A percentile compares a stretch with the other conserved stretches of the same genome.
phyloP scores from a whole-genome alignment of 2,329 filamentous ascomycete species.

The Trichoderma sp. region DNA sequence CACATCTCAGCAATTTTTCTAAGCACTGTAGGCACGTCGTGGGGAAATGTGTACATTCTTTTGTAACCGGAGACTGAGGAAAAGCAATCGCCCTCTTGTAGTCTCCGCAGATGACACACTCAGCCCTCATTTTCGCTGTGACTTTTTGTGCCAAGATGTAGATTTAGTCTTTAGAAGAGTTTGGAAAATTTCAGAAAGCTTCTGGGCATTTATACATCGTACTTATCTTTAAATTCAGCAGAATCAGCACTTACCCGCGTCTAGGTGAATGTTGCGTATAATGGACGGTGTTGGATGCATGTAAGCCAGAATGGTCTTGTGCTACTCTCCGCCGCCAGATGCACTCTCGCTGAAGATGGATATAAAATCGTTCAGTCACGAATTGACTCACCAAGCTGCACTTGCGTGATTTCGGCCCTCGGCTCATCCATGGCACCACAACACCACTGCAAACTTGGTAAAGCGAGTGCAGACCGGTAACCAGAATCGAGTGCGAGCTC shows the following conservation, averaged over 20 bases:
- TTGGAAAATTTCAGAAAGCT: neutral
- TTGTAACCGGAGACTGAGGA: neutral
- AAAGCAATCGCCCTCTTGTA: neutral
- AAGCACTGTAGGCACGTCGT: constrained; percentile 5
- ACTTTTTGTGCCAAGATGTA: neutral
- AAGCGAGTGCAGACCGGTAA: neutral
- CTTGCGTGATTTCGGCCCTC: neutral
- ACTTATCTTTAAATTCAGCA: neutral
- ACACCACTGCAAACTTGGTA: neutral
- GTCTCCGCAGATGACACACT: constrained; percentile 5
- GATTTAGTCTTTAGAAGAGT: neutral
- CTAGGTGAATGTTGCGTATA: neutral
- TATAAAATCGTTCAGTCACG: neutral
- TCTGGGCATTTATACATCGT: neutral
- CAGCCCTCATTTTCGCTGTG: neutral
- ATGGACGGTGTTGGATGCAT: neutral
- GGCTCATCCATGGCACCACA: neutral
- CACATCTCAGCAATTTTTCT: neutral
- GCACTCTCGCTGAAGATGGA: neutral
- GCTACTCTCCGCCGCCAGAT: neutral
- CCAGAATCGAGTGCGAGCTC: neutral
- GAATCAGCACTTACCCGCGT: neutral
- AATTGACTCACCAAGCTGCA: neutral
- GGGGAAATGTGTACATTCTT: constrained; percentile 2
- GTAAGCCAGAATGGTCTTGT: neutral